Evolutionary conservation across 2,329 filamentous ascomycete species (phyloP).

Genomic region (Microcera coccophila): DNA sequence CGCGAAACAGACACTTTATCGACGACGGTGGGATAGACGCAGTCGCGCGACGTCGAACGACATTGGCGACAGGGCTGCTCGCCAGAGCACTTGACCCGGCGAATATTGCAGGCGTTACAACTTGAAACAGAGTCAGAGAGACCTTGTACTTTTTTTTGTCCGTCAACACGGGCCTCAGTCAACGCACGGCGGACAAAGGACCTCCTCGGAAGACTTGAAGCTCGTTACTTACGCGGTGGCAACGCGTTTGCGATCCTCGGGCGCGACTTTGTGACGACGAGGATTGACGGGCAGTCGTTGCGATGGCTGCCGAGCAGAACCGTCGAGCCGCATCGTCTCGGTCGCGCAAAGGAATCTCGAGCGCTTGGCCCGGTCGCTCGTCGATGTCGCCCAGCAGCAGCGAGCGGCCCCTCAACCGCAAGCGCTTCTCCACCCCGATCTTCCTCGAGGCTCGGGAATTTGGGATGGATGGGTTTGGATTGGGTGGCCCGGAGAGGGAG

Average conservation of each 20-base stretch:
- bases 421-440: neutral
- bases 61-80: conserved; percentile 47
- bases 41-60: conserved; percentile 40
- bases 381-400: neutral
- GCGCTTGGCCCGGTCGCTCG: neutral
- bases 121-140: conserved; percentile 25
- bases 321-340: conserved; percentile 14
- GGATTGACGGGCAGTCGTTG: conserved; percentile 48
- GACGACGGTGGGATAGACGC: conserved; percentile 43
- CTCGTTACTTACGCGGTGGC: conserved; percentile 43
- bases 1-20: conserved; percentile 43
- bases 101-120: conserved; percentile 52
- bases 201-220: neutral
- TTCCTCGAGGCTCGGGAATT: no score
- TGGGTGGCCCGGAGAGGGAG: neutral
- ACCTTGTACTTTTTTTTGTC: neutral
- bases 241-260: conserved; percentile 47
- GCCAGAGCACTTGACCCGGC: conserved; percentile 51
- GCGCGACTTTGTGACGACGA: conserved; percentile 45
- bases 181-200: no score
- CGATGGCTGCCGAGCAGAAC: conserved; percentile 23
- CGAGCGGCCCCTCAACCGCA: neutral
- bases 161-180: no score
- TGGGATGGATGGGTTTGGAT: no score
- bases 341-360: neutral